A percentile compares a stretch with the other conserved stretches of the same genome.
Evolutionary conservation across 192 early-diverging fungal genomes (phyloP).

Genomic region (Coemansia sp.): DNA sequence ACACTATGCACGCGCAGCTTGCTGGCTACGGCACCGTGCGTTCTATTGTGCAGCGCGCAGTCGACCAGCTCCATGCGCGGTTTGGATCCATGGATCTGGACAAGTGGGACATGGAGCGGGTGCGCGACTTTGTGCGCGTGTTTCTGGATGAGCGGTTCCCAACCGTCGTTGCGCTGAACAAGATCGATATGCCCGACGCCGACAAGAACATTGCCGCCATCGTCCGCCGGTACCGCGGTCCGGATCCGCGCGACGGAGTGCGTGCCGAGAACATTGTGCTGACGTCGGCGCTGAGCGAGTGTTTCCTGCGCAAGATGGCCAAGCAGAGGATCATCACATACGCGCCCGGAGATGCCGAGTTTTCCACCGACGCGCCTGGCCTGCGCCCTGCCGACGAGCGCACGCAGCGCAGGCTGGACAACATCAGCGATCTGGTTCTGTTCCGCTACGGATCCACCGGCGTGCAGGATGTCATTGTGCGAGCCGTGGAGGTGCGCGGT

Average conservation of each 20-base stretch:
- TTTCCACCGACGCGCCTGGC: constrained; percentile 21
- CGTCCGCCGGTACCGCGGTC: constrained; percentile 61
- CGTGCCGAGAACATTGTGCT: constrained; percentile 58
- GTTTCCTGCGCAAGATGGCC: constrained; percentile 63
- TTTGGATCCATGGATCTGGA: constrained; percentile 38
- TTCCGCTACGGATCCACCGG: constrained; percentile 84
- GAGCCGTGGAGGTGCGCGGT: constrained; percentile 65
- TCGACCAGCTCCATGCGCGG: constrained; percentile 20
- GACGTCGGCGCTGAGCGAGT: constrained; percentile 67
- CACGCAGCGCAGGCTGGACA: constrained; percentile 55
- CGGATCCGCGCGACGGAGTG: constrained; percentile 19
- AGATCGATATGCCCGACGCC: constrained; percentile 81
- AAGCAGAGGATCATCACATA: constrained; percentile 62
- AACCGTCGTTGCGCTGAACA: constrained; percentile 82
- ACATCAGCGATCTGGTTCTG: constrained; percentile 74
- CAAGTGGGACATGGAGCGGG: constrained; percentile 61
- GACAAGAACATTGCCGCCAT: constrained; percentile 83
- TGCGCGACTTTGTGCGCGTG: constrained; percentile 60
- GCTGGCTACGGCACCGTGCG: constrained; percentile 47
- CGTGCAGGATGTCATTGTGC: constrained; percentile 68
- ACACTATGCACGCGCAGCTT: constrained; percentile 50
- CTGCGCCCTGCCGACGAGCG: constrained; percentile 63
- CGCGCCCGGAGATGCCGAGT: constrained; percentile 60
- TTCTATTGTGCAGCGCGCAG: constrained; percentile 29
- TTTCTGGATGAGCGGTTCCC: constrained; percentile 82